phyloP scores from a whole-genome alignment of 345 rosid genomes.

The Eucalyptus cloeziana region DNA sequence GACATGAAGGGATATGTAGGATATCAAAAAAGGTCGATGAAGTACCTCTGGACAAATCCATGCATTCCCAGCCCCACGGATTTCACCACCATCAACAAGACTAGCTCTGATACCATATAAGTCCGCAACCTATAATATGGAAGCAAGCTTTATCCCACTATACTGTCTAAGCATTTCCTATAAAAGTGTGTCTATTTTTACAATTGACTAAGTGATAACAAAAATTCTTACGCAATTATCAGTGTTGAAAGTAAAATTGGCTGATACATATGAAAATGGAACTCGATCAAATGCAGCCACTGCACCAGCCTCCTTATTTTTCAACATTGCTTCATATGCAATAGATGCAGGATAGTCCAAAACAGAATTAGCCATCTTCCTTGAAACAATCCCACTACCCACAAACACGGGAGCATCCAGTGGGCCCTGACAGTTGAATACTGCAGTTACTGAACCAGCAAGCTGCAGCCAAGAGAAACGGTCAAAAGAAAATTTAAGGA shows the following conservation, averaged over 20 bases:
- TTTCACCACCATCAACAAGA: constrained; percentile 98
- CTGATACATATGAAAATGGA: constrained; percentile 94
- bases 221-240: constrained; percentile 71
- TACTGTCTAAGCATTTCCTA: neutral
- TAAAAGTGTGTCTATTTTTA: neutral
- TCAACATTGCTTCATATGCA: constrained; percentile 83
- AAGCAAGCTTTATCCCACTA: neutral
- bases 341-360: constrained; percentile 53
- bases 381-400: constrained; percentile 93
- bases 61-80: constrained; percentile 98
- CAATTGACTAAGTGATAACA: neutral
- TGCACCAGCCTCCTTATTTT: constrained; percentile 93
- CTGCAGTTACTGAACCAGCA: constrained; percentile 96
- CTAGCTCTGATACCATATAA: constrained; percentile 95
- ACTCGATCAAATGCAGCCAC: constrained; percentile 97
- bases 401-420: constrained; percentile 92
- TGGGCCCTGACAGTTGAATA: constrained; percentile 98
- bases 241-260: constrained; percentile 90
- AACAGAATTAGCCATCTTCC: constrained; percentile 64
- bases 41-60: constrained; percentile 98
- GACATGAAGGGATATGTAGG: neutral
- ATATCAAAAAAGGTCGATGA: neutral
- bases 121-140: constrained; percentile 68
- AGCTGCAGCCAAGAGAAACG: constrained; percentile 45
- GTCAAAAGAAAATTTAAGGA: neutral